Evolutionary conservation across 129 eudicot genomes (phyloP).

Genomic region (Lonicera japonica): DNA sequence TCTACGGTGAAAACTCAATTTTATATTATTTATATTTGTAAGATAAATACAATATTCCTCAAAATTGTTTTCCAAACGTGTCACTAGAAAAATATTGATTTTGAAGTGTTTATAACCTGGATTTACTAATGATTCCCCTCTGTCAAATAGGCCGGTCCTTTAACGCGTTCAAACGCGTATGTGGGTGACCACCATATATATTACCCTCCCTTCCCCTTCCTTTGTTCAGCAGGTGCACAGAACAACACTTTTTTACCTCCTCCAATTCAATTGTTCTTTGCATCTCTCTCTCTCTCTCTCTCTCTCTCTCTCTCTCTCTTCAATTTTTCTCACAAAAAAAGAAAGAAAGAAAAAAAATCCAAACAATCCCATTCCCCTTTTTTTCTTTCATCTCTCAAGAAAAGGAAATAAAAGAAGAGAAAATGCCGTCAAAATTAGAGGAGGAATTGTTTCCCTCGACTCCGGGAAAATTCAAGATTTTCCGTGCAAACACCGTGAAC

Average conservation of each 20-base stretch:
- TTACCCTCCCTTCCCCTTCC: constrained; percentile 13
- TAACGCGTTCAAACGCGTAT: constrained; percentile 46
- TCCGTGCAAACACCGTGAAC: constrained; percentile 28
- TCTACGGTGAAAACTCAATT: no score
- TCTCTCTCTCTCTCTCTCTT: neutral
- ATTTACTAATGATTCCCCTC: neutral
- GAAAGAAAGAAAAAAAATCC: no score
- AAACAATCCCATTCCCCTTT: neutral
- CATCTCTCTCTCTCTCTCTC: constrained; percentile 18
- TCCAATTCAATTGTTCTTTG: constrained; percentile 22
- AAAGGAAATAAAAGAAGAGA: neutral
- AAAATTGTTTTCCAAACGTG: no score
- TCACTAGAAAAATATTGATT: no score
- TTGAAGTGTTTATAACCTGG: no score
- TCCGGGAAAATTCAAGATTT: constrained; percentile 67
- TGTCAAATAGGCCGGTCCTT: constrained; percentile 30
- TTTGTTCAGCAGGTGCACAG: constrained; percentile 43
- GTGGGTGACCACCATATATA: constrained; percentile 39
- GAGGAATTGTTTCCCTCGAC: constrained; percentile 66
- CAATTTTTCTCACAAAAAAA: neutral
- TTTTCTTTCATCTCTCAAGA: neutral
- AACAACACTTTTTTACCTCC: neutral
- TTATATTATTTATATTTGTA: no score
- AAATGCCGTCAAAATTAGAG: constrained; percentile 45
- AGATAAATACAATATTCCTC: no score